Evolutionary conservation across 1,139 yeast species (phyloP).

Genomic region (Schwanniomyces etchellsii): DNA sequence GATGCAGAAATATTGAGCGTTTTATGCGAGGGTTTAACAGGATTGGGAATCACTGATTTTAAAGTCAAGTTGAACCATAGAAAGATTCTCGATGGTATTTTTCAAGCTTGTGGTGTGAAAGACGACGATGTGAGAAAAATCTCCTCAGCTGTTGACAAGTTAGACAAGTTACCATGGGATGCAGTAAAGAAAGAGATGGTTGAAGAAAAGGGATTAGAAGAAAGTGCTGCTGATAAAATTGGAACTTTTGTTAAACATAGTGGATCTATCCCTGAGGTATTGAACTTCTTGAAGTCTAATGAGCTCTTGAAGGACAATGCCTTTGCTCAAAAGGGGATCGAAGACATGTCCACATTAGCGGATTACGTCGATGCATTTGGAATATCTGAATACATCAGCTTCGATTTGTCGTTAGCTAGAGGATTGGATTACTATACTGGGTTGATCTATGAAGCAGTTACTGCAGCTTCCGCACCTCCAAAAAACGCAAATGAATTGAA

Average conservation of each 20-base stretch:
- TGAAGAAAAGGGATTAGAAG: slow-evolving; percentile 83
- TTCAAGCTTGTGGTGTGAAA: slow-evolving; percentile 89
- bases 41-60: slow-evolving; percentile 81
- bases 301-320: slow-evolving; percentile 56
- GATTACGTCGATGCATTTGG: slow-evolving; percentile 79
- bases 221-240: slow-evolving; percentile 85
- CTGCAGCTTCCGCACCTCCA: slow-evolving; percentile 94
- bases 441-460: slow-evolving; percentile 91
- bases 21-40: slow-evolving; percentile 76
- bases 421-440: slow-evolving; percentile 98
- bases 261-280: slow-evolving; percentile 70
- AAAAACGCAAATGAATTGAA: slow-evolving; percentile 63
- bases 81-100: slow-evolving; percentile 91
- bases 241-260: slow-evolving; percentile 85
- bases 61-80: slow-evolving; percentile 91
- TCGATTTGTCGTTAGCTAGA: slow-evolving; percentile 92
- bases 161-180: slow-evolving; percentile 94
- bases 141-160: slow-evolving; percentile 92
- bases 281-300: slow-evolving; percentile 50
- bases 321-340: slow-evolving; percentile 73
- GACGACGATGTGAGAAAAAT: slow-evolving; percentile 91
- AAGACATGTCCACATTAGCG: slow-evolving; percentile 71
- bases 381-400: slow-evolving; percentile 59
- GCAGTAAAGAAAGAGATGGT: slow-evolving; percentile 89
- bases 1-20: slow-evolving; percentile 85